phyloP scores from a whole-genome alignment of 2,329 filamentous ascomycete species.

The Cytospora chrysosperma region DNA sequence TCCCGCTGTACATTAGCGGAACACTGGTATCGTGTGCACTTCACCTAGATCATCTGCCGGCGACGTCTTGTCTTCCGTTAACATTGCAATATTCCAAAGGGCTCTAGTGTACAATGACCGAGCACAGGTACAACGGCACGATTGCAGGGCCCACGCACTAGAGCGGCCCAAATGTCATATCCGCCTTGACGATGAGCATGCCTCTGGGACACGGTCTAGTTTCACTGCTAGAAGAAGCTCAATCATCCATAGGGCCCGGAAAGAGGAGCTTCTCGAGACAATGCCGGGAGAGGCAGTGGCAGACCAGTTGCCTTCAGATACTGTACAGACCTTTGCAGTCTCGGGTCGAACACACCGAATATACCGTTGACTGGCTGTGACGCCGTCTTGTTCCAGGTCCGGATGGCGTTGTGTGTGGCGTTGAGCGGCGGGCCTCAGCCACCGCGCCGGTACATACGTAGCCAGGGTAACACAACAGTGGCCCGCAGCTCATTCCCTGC shows the following conservation, averaged over 20 bases:
- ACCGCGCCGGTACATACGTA: constrained; percentile 3
- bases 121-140: background rate
- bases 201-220: background rate
- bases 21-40: constrained; percentile 5
- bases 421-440: background rate
- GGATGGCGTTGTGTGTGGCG: constrained; percentile 1
- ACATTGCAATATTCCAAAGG: background rate
- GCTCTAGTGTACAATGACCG: background rate
- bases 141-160: background rate
- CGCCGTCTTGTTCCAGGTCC: background rate
- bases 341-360: background rate
- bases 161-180: background rate
- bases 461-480: background rate
- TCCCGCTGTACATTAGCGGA: constrained; percentile 19
- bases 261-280: background rate
- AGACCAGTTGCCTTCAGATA: background rate
- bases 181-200: background rate
- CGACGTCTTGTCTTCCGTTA: background rate
- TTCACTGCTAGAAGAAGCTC: background rate
- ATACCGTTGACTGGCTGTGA: background rate
- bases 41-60: background rate
- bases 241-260: background rate
- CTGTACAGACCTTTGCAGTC: background rate
- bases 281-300: background rate
- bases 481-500: background rate